phyloP scores from a whole-genome alignment of 768 basidiomycete species.

The Rubroboletus satanas region DNA sequence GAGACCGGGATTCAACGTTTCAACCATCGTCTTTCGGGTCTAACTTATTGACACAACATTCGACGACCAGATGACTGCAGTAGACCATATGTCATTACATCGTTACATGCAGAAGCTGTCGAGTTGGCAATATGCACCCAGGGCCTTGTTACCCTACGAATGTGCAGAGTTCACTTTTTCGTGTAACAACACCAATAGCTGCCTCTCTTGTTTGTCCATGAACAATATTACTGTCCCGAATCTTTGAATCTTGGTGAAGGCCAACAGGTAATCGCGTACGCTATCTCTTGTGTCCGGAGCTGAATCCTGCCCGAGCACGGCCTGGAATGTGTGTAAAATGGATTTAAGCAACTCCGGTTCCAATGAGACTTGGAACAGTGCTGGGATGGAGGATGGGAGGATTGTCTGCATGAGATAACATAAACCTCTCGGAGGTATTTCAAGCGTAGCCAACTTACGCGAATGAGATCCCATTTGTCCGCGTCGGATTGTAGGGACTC shows the following conservation, averaged over 20 bases:
- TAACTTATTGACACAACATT: not conserved
- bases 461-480: slow-evolving; percentile 56
- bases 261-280: slow-evolving; percentile 48
- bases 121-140: too few species aligned
- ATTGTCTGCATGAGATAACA: slow-evolving; percentile 41
- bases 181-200: slow-evolving; percentile 46
- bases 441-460: slow-evolving; percentile 39
- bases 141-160: not conserved
- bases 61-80: not conserved
- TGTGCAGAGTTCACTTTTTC: slow-evolving; percentile 17
- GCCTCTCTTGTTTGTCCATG: slow-evolving; percentile 54
- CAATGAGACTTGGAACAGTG: slow-evolving; percentile 65
- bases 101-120: too few species aligned
- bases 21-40: too few species aligned
- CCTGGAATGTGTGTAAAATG: slow-evolving; percentile 50
- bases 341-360: slow-evolving; percentile 61
- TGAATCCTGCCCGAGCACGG: slow-evolving; percentile 24
- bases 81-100: not conserved
- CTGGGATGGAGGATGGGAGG: slow-evolving; percentile 50
- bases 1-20: too few species aligned
- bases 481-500: slow-evolving; percentile 36
- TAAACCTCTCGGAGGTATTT: not conserved
- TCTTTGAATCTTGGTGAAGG: slow-evolving; percentile 53
- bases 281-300: slow-evolving; percentile 10
- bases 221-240: slow-evolving; percentile 64